Percentiles rank a stretch among this genome's conserved stretches.
Evolutionary conservation across 2,329 filamentous ascomycete species (phyloP).

Genomic region (Fusarium verrucosum): DNA sequence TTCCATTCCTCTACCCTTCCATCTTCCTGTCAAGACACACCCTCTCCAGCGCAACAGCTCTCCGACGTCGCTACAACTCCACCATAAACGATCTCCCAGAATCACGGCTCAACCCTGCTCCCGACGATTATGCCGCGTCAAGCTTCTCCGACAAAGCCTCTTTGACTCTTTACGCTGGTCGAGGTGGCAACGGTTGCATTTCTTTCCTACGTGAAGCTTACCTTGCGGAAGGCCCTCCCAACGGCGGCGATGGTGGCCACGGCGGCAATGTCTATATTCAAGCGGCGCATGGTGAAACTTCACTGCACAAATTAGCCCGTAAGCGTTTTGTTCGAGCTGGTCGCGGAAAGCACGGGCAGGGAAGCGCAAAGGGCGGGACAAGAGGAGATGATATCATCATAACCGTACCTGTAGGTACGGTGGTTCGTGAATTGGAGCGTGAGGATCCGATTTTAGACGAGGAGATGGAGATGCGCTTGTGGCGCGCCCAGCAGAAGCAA

Average conservation of each 20-base stretch:
- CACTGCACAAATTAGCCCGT: constrained; percentile 88
- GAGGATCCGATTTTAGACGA: constrained; percentile 81
- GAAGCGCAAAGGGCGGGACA: constrained; percentile 76
- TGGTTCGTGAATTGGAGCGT: constrained; percentile 83
- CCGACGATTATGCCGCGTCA: constrained; percentile 83
- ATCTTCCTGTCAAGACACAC: constrained; percentile 46
- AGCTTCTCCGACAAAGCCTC: constrained; percentile 89
- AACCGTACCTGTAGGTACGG: constrained; percentile 90
- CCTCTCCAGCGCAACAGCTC: constrained; percentile 11
- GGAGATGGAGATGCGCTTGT: constrained; percentile 49
- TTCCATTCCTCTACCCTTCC: constrained; percentile 61
- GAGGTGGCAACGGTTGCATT: constrained; percentile 90
- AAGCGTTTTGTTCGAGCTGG: constrained; percentile 78
- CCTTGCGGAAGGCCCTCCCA: constrained; percentile 86
- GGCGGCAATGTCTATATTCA: constrained; percentile 96
- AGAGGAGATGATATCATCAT: constrained; percentile 88
- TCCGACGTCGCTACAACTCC: constrained; percentile 41
- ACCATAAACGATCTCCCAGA: constrained; percentile 52
- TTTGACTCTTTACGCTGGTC: constrained; percentile 79
- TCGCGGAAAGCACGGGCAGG: constrained; percentile 80
- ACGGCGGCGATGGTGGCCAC: constrained; percentile 92
- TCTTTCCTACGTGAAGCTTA: constrained; percentile 94
- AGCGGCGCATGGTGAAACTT: constrained; percentile 89
- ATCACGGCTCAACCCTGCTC: constrained; percentile 79
- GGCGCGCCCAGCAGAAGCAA: constrained; percentile 47